Evolutionary conservation across 352 stramenopile species (phyloP), one percentile per base, ranked within the genome.

Genomic region (Peronospora destructor): DNA sequence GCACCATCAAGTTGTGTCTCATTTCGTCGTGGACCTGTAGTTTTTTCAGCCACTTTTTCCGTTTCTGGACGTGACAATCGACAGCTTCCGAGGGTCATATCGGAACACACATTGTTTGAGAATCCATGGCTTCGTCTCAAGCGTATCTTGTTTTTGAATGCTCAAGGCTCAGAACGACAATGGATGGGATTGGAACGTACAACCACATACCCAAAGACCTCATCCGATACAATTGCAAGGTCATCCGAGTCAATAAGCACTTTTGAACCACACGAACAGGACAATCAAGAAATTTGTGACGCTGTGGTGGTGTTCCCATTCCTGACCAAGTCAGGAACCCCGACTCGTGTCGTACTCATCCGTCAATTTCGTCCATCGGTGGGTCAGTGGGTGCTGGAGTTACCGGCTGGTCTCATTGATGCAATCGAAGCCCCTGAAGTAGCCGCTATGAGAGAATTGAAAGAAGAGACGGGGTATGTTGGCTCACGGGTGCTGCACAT

Each of bases 371-470:
- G 91, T 11, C 89, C 89, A 13, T 81, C 89, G 2, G 74, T 88
- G 4, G 76, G 76, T 41, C 71, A 78, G 35, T 93, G 79, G 65
- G 91, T 92, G 17, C 57, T 97, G 35, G 89, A 97, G 64, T 73
- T 97, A 12, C 89, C 89, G 1, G 88, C 89, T 8, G 88, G 91
- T 11, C 74, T 97, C 17, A 96, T 97, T 58, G 91, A 97, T 58
- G 57, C 56, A 13, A 66, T 73, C 8, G 88, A 97, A 52, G 71
- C 71, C 1, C 68, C 81, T 0, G 83, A 84, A 44, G 36, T 61
- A 21, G 85, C 89, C 1, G 91, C 88, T 5, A 57, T 80, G 21
- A 60, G 88, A 5, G 88, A 97, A 62, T 71, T 97, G 7, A 56
- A 68, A 1, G 89, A 97, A 66, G 89, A 97, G 62, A 97, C 89